Evolutionary conservation across 495 filamentous ascomycete species (phyloP), one percentile per base, ranked within the genome.

Genomic region (Astrothelium subdiscretum): DNA sequence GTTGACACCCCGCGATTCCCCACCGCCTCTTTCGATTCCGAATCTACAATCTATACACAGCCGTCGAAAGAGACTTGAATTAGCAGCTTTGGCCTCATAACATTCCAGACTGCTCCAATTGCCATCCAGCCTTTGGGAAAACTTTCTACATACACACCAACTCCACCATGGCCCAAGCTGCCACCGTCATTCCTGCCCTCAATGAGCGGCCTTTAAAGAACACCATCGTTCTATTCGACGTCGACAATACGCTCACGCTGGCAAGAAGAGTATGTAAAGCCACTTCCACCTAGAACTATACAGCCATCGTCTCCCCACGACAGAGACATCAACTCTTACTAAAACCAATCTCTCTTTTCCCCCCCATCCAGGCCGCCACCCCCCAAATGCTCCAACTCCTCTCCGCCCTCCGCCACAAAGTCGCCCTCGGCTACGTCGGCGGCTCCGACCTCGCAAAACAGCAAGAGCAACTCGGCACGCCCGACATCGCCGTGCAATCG

Each of bases 191-290:
- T 71, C 89, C 92, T 48, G 82, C 91, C 42, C 80, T 97, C 66
- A 81, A 84, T 66, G 77, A 88, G 66, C 90, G 92, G 66, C 87
- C 89, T 32, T 76, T 96, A 72, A 88, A 90, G 74, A 87, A 89
- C 79, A 97, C 92, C 59, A 88, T 97, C 72, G 83, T 80, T 65
- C 85, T 97, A 38, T 97, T 97, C 72, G 92, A 97, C 73, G 92
- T 97, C 29, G 92, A 97, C 72, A 85, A 79, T 62, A 96, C 92
- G 31, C 81, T 97, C 62, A 92, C 91, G 18, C 85, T 83, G 3
- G 82, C 92, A 31, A 84, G 92, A 59, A 76, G 77, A 58, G 85
- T 92, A 82, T 52, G 79, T 77, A 32, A n/a, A 48, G 58, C 26
- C 48, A 31, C 22, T 20, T 1, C 18, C 58, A 43, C 32, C 13